These are phyloP conservation scores for Vitis cinerea DNA, from an alignment of 164 flowering plant genomes.

Conservation along the genomic window DNA sequence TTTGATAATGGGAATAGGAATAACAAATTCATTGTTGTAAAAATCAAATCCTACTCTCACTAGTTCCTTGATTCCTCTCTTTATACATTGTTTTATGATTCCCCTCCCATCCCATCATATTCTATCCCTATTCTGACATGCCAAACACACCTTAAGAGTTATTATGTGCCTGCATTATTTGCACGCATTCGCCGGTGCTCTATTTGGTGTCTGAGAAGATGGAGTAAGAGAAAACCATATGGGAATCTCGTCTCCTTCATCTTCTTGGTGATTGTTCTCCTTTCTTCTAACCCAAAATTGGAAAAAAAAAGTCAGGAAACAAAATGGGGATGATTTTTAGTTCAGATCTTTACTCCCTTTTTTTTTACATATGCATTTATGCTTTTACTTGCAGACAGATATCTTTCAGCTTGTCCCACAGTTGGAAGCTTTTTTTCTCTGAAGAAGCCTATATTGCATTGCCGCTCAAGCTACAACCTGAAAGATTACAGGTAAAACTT, in stretches of 20 bases:
- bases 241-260: neutral
- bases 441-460: constrained; percentile 6
- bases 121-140: too few relatives aligned
- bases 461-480: constrained; percentile 19
- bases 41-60: too few relatives aligned
- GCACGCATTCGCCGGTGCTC: too few relatives aligned
- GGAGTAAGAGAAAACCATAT: too few relatives aligned
- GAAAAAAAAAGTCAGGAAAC: neutral
- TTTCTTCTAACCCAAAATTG: neutral
- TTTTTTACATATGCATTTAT: neutral
- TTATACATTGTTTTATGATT: too few relatives aligned
- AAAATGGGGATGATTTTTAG: neutral
- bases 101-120: too few relatives aligned
- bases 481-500: constrained; percentile 19
- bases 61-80: too few relatives aligned
- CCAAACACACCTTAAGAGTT: too few relatives aligned
- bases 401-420: constrained; percentile 10
- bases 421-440: constrained; percentile 5
- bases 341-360: neutral
- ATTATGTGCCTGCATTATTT: too few relatives aligned
- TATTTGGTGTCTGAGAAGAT: too few relatives aligned
- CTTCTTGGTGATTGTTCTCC: neutral
- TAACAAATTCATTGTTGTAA: too few relatives aligned
- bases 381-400: constrained; percentile 10
- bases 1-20: too few relatives aligned